Conservation (phyloP, 805 yeast genomes). For the Ogataea nakhonphanomensis region DNA sequence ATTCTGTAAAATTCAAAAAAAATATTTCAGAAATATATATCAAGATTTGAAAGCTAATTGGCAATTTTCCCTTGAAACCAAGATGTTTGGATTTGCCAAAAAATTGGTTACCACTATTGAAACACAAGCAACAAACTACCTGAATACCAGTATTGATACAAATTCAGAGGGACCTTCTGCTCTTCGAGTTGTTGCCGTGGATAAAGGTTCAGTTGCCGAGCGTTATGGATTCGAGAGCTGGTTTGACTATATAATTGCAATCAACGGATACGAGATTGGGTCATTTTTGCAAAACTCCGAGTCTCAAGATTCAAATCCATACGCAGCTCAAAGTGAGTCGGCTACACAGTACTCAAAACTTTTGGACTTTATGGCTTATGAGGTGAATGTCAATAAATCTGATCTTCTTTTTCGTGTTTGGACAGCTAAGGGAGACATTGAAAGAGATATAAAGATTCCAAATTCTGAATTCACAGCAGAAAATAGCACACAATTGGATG, state of each 20-base stretch:
- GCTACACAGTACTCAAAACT: slow-evolving; percentile 20
- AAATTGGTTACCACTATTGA: slow-evolving; percentile 56
- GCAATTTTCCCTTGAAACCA: background rate
- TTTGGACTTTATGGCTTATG: slow-evolving; percentile 26
- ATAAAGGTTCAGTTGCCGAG: slow-evolving; percentile 43
- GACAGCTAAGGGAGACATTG: slow-evolving; percentile 81
- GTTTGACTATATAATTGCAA: slow-evolving; percentile 82
- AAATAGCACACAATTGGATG: slow-evolving; percentile 26
- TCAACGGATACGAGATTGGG: slow-evolving; percentile 66
- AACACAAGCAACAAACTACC: slow-evolving; percentile 28
- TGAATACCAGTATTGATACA: slow-evolving; percentile 24
- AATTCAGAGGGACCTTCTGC: slow-evolving; percentile 41
- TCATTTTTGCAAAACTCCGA: slow-evolving; percentile 25
- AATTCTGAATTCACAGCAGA: slow-evolving; percentile 22
- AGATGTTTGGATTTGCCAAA: slow-evolving; percentile 62
- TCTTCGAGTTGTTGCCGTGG: slow-evolving; percentile 53
- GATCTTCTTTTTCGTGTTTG: slow-evolving; percentile 61
- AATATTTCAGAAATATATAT: background rate
- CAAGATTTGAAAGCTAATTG: background rate
- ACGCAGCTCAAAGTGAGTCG: slow-evolving; percentile 17
- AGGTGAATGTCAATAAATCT: slow-evolving; percentile 25
- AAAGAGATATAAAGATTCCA: slow-evolving; percentile 39
- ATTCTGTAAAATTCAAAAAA: background rate
- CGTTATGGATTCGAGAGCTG: slow-evolving; percentile 68
- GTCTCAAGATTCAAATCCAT: slow-evolving; percentile 26